Evolutionary conservation across 306 rosid genomes (phyloP).

Genomic region (Vachellia collinsii): DNA sequence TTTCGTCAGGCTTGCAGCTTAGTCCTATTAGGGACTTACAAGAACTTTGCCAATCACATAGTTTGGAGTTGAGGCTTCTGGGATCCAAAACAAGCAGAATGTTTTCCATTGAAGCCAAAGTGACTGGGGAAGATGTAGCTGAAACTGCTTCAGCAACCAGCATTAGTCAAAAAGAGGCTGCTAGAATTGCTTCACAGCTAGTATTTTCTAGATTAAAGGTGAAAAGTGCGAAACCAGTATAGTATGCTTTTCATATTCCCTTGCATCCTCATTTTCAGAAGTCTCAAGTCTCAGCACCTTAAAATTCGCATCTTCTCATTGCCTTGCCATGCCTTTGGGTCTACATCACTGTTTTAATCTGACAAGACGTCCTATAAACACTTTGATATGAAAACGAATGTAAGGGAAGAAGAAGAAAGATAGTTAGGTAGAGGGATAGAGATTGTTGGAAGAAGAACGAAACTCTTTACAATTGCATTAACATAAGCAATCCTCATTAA

Average conservation of each 20-base stretch:
- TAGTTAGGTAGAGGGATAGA: neutral
- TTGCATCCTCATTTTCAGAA: constrained; percentile 1
- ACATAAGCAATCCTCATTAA: neutral
- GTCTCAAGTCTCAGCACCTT: constrained; percentile 8
- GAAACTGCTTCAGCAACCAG: constrained; percentile 53
- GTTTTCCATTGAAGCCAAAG: constrained; percentile 61
- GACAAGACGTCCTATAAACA: neutral
- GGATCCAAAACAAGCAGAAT: constrained; percentile 39
- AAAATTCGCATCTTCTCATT: constrained; percentile 25
- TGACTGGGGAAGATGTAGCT: constrained; percentile 43
- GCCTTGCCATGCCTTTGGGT: constrained; percentile 1
- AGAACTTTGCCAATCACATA: constrained; percentile 74
- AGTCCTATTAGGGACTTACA: constrained; percentile 79
- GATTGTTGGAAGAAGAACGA: neutral
- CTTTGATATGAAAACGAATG: neutral
- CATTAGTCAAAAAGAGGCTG: constrained; percentile 61
- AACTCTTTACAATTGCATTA: neutral
- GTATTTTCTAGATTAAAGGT: constrained; percentile 64
- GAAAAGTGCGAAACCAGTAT: constrained; percentile 19
- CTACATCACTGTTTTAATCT: neutral
- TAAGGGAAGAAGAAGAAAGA: neutral
- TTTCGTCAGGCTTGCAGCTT: constrained; percentile 73
- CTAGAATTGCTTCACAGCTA: constrained; percentile 55
- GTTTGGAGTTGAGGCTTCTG: constrained; percentile 42
- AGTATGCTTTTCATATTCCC: constrained; percentile 33